These are phyloP conservation scores for Gossypium schwendimanii DNA, from an alignment of 441 rosid species.

Conservation along the genomic window DNA sequence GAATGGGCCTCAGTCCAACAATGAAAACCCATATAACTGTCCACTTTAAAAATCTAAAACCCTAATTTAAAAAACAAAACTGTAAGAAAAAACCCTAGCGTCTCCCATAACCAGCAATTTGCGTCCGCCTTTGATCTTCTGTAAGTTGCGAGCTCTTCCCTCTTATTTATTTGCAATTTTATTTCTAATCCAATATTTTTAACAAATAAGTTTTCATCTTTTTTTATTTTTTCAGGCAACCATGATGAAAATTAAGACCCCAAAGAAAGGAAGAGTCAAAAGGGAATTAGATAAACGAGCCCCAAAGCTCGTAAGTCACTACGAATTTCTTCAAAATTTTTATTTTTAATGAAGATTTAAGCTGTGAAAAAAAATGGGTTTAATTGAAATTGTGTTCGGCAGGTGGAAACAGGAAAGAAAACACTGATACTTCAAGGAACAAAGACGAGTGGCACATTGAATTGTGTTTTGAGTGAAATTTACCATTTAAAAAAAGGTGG, in stretches of 20 bases:
- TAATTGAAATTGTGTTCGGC: slow-evolving; percentile 2
- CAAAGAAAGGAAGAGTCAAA: slow-evolving; percentile 40
- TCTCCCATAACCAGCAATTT: not conserved
- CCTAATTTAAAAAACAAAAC: not conserved
- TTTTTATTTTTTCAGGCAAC: not conserved
- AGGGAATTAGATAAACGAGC: slow-evolving; percentile 73
- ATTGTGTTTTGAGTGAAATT: slow-evolving; percentile 57
- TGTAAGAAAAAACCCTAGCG: slow-evolving; percentile 10
- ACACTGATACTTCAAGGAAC: slow-evolving; percentile 85
- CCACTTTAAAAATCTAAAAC: not conserved
- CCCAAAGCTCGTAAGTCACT: slow-evolving; percentile 56
- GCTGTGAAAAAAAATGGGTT: not conserved
- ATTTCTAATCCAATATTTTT: not conserved
- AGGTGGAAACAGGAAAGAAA: slow-evolving; percentile 93
- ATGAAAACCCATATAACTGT: not conserved
- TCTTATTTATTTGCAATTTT: not conserved
- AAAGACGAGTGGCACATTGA: slow-evolving; percentile 63
- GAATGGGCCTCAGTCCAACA: not conserved
- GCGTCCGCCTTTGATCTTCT: not conserved
- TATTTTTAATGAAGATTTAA: not conserved
- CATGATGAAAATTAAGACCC: slow-evolving; percentile 57
- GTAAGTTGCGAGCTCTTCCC: not conserved
- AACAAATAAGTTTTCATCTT: not conserved
- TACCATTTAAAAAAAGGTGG: slow-evolving; percentile 68
- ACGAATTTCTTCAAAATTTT: not conserved